These are phyloP conservation scores for Tilletia caries DNA, from an alignment of 1,284 basidiomycete species.

Conservation along the genomic window DNA sequence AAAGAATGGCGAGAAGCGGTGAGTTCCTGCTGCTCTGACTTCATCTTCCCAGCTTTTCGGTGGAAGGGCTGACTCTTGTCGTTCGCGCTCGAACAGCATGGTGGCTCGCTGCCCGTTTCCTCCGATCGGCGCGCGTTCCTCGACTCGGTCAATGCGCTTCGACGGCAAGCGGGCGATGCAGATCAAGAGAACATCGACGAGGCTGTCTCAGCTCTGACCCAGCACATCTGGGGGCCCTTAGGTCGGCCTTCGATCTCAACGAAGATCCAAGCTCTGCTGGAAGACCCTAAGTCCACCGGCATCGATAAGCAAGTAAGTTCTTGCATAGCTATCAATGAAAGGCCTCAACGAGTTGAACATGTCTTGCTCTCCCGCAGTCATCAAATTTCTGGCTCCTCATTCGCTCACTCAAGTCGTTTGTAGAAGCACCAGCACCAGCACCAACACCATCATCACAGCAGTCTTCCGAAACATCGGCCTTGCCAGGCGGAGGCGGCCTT, in stretches of 20 bases:
- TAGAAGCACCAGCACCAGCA: constrained; percentile 60
- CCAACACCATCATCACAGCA: constrained; percentile 41
- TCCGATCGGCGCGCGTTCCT: constrained; percentile 73
- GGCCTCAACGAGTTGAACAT: background rate
- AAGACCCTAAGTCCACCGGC: constrained; percentile 60
- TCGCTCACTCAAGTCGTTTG: constrained; percentile 66
- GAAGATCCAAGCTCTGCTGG: constrained; percentile 56
- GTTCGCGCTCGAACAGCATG: constrained; percentile 64
- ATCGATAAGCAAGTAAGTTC: constrained; percentile 27
- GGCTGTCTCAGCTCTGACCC: constrained; percentile 40
- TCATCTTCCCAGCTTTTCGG: background rate
- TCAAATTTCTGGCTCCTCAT: constrained; percentile 82
- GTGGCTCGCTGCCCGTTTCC: constrained; percentile 62
- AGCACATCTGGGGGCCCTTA: constrained; percentile 47
- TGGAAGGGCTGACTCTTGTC: background rate
- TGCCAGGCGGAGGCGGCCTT: constrained; percentile 22
- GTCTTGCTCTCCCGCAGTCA: constrained; percentile 47
- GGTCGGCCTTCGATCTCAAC: constrained; percentile 24
- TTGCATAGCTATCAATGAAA: too few relatives aligned
- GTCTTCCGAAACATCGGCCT: constrained; percentile 41
- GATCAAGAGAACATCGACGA: constrained; percentile 94
- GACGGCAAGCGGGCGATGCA: constrained; percentile 63
- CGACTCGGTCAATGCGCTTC: constrained; percentile 62
- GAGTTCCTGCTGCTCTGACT: constrained; percentile 37
- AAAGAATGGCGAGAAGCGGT: constrained; percentile 74